Conservation (phyloP, 1,139 yeast genomes). For the Debaryomyces robertsiae region DNA sequence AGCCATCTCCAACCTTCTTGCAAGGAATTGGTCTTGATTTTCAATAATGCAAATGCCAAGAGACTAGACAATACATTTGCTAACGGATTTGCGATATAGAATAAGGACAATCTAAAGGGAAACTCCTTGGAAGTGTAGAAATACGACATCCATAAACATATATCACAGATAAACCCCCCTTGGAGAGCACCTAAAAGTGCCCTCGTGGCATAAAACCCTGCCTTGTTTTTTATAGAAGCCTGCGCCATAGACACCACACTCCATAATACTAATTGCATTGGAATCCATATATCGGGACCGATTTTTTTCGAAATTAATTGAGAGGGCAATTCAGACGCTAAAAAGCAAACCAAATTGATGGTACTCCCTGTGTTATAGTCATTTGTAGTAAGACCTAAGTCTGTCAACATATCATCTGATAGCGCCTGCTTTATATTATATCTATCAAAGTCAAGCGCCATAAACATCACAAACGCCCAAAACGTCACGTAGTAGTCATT, state of each 20-base stretch:
- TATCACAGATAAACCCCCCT: slow-evolving; percentile 37
- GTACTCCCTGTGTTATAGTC: slow-evolving; percentile 38
- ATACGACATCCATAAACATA: slow-evolving; percentile 29
- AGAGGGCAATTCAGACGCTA: slow-evolving; percentile 55
- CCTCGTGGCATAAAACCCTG: slow-evolving; percentile 30
- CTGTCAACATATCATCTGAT: slow-evolving; percentile 30
- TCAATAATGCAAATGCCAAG: slow-evolving; percentile 17
- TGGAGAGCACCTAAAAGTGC: slow-evolving; percentile 32
- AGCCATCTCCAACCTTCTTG: slow-evolving; percentile 38
- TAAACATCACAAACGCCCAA: slow-evolving; percentile 34
- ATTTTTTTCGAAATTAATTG: slow-evolving; percentile 52
- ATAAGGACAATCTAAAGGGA: slow-evolving; percentile 26
- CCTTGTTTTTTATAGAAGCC: slow-evolving; percentile 26
- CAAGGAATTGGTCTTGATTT: slow-evolving; percentile 10
- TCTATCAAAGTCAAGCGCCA: slow-evolving; percentile 36
- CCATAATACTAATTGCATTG: slow-evolving; percentile 36
- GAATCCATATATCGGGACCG: slow-evolving; percentile 56
- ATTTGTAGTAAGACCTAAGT: slow-evolving; percentile 30
- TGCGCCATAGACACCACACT: slow-evolving; percentile 33
- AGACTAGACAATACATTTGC: slow-evolving; percentile 24
- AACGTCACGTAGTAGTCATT: slow-evolving; percentile 35
- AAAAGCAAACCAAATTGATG: slow-evolving; percentile 44
- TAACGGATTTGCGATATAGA: slow-evolving; percentile 26
- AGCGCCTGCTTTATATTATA: slow-evolving; percentile 33
- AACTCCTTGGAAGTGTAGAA: slow-evolving; percentile 31